Base-by-base conservation (phyloP, 352 stramenopile species). In the Pythium pyrilobum region DNA sequence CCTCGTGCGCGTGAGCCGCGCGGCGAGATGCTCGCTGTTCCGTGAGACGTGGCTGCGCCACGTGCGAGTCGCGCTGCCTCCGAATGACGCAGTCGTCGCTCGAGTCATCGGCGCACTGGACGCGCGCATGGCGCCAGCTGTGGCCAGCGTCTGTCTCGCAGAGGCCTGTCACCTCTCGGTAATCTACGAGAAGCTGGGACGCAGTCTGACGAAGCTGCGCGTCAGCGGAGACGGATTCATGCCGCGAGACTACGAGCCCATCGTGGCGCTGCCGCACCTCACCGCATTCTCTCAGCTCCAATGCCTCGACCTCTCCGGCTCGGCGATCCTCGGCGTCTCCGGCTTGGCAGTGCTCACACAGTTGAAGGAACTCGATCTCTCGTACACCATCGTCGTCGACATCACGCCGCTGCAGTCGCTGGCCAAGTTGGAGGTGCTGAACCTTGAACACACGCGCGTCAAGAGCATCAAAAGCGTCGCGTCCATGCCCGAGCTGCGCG, bases 311-410 rank as follows among this genome's bases (percentile, higher is more conserved):
- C n/a, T 59, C 25, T 59, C 52, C 25, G 36, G 52, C 25, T 59
- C 52, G 25, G 36, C 41, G 32, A 52, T 59, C 25, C 27, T 59
- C 5, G 52, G 52, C n/a, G 40, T 59, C n/a, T 24, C 33, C 0
- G 46, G 27, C 16, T 9, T 59, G 10, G 24, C 52, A 1, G n/a
- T 24, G 4, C 52, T 59, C n/a, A 52, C 42, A 13, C 36, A 52
- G 25, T 18, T 59, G 1, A 33, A 10, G 3, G 52, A 59, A 11
- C 34, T 59, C 0, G 52, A 59, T 20, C 13, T 59, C 12, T 59
- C 52, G 33, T 51, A 48, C 27, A 59, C 52, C 1, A 33, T 59
- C 8, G 42, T 59, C 42, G 41, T 47, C 32, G 52, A 59, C 28
- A 52, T 59, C 33, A 45, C 42, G 9, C 52, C 52, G 13, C 43